These are phyloP conservation scores for Sclerotinia borealis DNA, from an alignment of 2,329 filamentous ascomycete genomes.

Conservation along the genomic window DNA sequence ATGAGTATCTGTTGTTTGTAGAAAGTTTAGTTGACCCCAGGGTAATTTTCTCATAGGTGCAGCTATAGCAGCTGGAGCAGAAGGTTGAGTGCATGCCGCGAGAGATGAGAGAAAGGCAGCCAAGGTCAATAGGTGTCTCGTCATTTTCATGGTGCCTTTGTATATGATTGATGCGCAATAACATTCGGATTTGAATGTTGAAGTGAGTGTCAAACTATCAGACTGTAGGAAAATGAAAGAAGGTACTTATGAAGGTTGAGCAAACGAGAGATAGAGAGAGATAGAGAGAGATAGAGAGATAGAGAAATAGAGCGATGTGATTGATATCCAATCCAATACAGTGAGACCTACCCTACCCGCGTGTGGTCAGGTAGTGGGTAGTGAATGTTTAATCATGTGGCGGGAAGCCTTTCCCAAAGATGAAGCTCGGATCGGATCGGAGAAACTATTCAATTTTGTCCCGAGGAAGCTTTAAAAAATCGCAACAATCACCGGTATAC, in stretches of 20 bases:
- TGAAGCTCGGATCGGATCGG: neutral
- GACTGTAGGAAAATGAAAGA: neutral
- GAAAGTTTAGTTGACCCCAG: conserved; percentile 93
- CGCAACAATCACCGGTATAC: no score
- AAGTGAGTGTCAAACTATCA: neutral
- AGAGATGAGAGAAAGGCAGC: conserved; percentile 20
- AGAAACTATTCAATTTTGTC: neutral
- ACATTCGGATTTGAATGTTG: neutral
- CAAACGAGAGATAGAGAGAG: neutral
- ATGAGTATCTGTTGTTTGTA: conserved; percentile 96
- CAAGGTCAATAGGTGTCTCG: conserved; percentile 19
- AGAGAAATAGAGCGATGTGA: neutral
- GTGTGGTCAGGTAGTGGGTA: neutral
- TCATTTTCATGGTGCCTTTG: conserved; percentile 11
- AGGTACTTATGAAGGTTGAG: neutral
- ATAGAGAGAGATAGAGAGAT: neutral
- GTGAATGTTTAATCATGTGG: conserved; percentile 10
- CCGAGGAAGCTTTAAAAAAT: neutral
- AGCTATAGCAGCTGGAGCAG: conserved; percentile 67
- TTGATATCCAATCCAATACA: neutral
- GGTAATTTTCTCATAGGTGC: conserved; percentile 77
- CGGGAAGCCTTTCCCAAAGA: neutral
- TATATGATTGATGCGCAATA: neutral
- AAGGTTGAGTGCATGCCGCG: conserved; percentile 60
- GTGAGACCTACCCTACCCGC: neutral